Evolutionary conservation across 2,329 filamentous ascomycete genomes (phyloP).

Genomic region (Periconia sp.): DNA sequence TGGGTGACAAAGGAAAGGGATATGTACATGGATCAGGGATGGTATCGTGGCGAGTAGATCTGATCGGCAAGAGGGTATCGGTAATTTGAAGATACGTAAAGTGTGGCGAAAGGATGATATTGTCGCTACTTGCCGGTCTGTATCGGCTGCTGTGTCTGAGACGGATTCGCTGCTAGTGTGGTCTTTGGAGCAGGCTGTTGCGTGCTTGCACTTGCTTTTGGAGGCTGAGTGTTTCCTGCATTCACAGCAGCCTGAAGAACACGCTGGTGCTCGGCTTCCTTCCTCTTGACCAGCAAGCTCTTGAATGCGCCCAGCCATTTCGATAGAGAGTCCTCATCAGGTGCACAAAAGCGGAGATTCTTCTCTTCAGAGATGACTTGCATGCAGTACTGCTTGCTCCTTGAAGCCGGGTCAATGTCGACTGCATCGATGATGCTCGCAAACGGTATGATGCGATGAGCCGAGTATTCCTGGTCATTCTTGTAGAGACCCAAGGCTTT

Average conservation of each 20-base stretch:
- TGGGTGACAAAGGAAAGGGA: constrained; percentile 9
- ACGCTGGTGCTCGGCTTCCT: constrained; percentile 53
- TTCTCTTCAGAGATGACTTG: constrained; percentile 94
- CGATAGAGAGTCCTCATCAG: constrained; percentile 80
- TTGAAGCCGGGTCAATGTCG: constrained; percentile 86
- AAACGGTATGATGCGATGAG: constrained; percentile 80
- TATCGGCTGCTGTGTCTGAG: not conserved
- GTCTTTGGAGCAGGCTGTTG: constrained; percentile 4
- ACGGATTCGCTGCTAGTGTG: not conserved
- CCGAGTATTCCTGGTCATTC: constrained; percentile 86
- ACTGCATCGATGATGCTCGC: constrained; percentile 84
- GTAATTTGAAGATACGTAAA: not conserved
- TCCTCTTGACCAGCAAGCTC: constrained; percentile 76
- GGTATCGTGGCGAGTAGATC: not conserved
- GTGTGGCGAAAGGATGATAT: not conserved
- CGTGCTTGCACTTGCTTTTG: constrained; percentile 5
- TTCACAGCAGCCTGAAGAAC: constrained; percentile 17
- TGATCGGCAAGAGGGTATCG: not conserved
- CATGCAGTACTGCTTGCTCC: constrained; percentile 83
- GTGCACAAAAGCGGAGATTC: constrained; percentile 61
- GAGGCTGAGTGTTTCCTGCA: constrained; percentile 18
- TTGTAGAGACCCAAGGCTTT: constrained; percentile 91
- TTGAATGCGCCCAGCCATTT: constrained; percentile 91
- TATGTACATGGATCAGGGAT: constrained; percentile 12
- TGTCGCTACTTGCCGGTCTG: not conserved